Evolutionary conservation across 306 rosid genomes (phyloP), one percentile per base, ranked within the genome.

Genomic region (Acmispon strigosus): DNA sequence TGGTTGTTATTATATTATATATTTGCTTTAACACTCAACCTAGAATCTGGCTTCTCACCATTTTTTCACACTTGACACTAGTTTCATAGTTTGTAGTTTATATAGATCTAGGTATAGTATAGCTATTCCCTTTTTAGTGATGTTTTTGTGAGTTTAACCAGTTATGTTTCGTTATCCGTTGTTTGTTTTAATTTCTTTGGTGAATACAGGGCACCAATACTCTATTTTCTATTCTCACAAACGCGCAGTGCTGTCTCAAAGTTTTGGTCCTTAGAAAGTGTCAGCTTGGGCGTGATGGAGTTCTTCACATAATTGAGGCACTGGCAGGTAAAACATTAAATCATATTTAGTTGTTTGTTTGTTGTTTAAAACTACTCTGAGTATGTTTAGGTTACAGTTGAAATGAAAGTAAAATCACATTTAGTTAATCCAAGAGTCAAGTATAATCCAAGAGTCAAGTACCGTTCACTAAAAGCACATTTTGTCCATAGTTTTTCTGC

Each of bases 201-300:
- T 73, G 76, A 51, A 61, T 56, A 22, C 95, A 94, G 99, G 96
- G 96, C 34, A 54, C 82, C 78, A 59, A 73, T 53, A 77, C 82
- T 63, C 45, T 94, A 73, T 85, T 73, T 59, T 83, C 90, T 32
- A 82, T 91, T 78, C 89, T 94, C 57, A 51, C 45, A 65, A 89
- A 83, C 79, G 82, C 91, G 48, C 84, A 77, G 48, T 94, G 97
- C 82, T 76, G 87, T 82, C 75, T 90, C 22, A 90, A 78, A 83
- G 83, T 84, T 77, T 77, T 94, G 95, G 78, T 79, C 59, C 92
- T 94, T 60, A 74, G 77, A 72, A 89, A 87, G 75, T 94, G 98
- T 73, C 89, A 80, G 81, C 89, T 90, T 62, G 92, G 95, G 69
- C 82, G 79, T 50, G 83, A 76, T 48, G 97, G 96, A 76, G 72